These are phyloP conservation scores for Rhodamnia rubescens DNA, from an alignment of 345 rosid species.

Conservation along the genomic window DNA sequence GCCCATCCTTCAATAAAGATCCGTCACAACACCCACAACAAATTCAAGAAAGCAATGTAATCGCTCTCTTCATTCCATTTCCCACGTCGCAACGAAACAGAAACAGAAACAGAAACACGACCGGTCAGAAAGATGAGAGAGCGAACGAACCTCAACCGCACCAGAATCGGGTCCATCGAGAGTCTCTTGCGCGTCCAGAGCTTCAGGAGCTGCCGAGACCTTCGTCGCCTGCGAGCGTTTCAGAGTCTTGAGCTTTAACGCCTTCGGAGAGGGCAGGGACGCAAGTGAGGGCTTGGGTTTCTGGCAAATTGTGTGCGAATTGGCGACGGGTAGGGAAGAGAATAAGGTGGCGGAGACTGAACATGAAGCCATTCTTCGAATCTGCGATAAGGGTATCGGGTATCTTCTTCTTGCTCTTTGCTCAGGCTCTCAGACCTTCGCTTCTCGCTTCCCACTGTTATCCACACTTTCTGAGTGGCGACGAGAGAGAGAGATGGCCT, in stretches of 20 bases:
- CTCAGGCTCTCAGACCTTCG: background rate
- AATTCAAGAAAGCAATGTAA: background rate
- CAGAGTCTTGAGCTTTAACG: conserved; percentile 14
- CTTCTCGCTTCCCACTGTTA: background rate
- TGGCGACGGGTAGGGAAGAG: conserved; percentile 30
- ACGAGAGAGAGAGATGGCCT: background rate
- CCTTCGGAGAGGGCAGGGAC: conserved; percentile 15
- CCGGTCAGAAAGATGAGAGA: background rate
- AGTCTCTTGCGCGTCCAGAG: conserved; percentile 30
- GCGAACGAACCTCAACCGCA: conserved; percentile 23
- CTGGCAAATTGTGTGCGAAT: conserved; percentile 18
- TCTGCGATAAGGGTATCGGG: background rate
- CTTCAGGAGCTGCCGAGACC: conserved; percentile 58
- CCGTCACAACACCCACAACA: background rate
- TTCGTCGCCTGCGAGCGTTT: conserved; percentile 25
- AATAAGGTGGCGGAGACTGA: conserved; percentile 38
- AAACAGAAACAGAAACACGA: background rate
- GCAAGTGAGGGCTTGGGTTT: conserved; percentile 23
- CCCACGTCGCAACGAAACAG: background rate
- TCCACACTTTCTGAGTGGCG: background rate
- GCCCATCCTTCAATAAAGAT: background rate
- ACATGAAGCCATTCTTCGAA: conserved; percentile 38
- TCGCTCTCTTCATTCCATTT: background rate
- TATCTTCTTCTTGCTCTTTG: background rate
- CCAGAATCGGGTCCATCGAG: conserved; percentile 32